These are phyloP conservation scores for Fomes fomentarius DNA, from an alignment of 1,284 basidiomycete genomes.

Conservation along the genomic window DNA sequence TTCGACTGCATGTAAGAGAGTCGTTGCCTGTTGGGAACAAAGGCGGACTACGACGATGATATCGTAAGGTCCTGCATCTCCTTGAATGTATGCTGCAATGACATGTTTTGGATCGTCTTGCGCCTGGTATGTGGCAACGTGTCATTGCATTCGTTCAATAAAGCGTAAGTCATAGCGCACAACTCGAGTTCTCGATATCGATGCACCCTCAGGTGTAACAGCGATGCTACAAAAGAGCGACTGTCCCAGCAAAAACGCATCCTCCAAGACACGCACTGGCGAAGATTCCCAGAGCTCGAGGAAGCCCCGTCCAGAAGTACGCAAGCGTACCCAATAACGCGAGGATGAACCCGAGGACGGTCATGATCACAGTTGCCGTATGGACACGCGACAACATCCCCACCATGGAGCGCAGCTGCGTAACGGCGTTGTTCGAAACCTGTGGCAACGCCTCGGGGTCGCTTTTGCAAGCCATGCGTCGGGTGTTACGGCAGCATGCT, in stretches of 20 bases:
- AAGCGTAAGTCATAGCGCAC: too few species aligned
- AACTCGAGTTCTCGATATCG: too few species aligned
- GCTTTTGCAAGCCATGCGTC: neutral
- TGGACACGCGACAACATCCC: conserved; percentile 37
- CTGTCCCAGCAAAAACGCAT: conserved; percentile 17
- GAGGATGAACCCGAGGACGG: conserved; percentile 38
- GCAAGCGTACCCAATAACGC: conserved; percentile 36
- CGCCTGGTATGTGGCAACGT: too few species aligned
- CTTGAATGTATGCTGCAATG: too few species aligned
- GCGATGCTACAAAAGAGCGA: too few species aligned
- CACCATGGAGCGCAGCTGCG: conserved; percentile 29
- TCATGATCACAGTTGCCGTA: conserved; percentile 32
- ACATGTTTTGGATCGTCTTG: too few species aligned
- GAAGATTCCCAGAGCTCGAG: conserved; percentile 34
- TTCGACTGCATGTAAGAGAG: too few species aligned
- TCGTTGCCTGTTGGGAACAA: too few species aligned
- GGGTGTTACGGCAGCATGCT: neutral
- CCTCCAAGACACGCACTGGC: conserved; percentile 33
- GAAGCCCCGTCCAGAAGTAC: conserved; percentile 38
- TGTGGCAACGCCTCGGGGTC: neutral
- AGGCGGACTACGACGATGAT: too few species aligned
- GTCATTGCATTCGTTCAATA: too few species aligned
- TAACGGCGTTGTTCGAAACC: conserved; percentile 3
- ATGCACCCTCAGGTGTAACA: too few species aligned
- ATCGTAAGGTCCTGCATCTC: too few species aligned